Evolutionary conservation across 2,329 filamentous ascomycete genomes (phyloP), one percentile per base, ranked within the genome.

Genomic region (Fonsecaea multimorphosa): DNA sequence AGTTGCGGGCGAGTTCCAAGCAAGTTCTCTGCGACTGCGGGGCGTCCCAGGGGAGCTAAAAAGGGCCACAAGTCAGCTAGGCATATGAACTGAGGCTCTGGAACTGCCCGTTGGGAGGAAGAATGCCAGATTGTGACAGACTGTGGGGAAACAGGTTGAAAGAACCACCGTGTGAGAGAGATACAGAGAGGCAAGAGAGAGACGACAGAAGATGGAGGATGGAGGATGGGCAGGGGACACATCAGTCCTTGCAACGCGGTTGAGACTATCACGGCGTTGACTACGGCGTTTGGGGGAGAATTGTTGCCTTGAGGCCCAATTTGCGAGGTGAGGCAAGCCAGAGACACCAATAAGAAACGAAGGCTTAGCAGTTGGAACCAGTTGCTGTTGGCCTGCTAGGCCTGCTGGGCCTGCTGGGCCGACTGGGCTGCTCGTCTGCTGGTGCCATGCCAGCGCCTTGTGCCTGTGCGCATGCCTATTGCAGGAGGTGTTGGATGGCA

Each of bases 31-130:
- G 19, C 19, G 44, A 49, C 19, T 49, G 44, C 44, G 44, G 44
- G 44, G 44, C 44, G 19, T 9, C 2, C 44, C 44, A 24, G 44
- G 1, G n/a, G 24, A 49, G 44, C 44, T 49, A 49, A 49, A 49
- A 49, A 49, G 44, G 22, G 44, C 24, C 19, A 24, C 19, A 24
- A 8, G 7, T 49, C 44, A 24, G 22, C 44, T 49, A 49, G 24
- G 24, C 44, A 49, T 11, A 24, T 49, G 44, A 24, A 49, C 24
- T 49, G 44, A 49, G 44, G 44, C 44, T 49, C 44, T 49, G 19
- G 22, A 40, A 40, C 38, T n/a, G 38, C 38, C 38, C 38, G 16
- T 40, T 49, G 19, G n/a, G 19, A 40, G 44, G 44, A 3, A 24
- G 38, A 44, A 7, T 1, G 16, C 38, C n/a, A n/a, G 38, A 19